Evolutionary conservation across 257 asterid genomes (phyloP).

Genomic region (Rauvolfia tetraphylla): DNA sequence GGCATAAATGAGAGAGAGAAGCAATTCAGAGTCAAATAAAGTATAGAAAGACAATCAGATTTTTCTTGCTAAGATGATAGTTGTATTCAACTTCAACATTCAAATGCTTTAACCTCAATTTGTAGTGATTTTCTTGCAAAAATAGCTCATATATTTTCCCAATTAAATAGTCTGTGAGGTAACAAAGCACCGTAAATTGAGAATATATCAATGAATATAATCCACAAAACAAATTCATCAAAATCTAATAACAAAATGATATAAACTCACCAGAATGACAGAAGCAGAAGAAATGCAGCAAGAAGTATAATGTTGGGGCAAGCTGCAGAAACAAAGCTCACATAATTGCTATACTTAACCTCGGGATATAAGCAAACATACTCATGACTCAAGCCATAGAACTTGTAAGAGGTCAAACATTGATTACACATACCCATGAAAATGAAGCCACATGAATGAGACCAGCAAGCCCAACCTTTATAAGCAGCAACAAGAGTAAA

Average conservation of each 20-base stretch:
- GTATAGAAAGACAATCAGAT: background rate
- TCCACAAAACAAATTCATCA: background rate
- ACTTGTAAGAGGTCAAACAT: background rate
- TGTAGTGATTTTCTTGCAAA: background rate
- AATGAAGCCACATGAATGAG: conserved; percentile 78
- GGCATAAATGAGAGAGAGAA: too few relatives aligned
- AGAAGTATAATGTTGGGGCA: conserved; percentile 70
- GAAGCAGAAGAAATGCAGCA: conserved; percentile 84
- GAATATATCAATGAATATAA: background rate
- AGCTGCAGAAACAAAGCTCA: conserved; percentile 55
- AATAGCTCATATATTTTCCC: background rate
- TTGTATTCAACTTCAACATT: background rate
- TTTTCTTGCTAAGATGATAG: background rate
- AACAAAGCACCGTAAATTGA: background rate
- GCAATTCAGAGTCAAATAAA: background rate
- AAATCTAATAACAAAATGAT: conserved; percentile 3
- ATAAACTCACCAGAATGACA: conserved; percentile 76
- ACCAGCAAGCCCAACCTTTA: conserved; percentile 88
- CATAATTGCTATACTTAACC: conserved; percentile 8
- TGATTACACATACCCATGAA: conserved; percentile 67
- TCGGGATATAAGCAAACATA: conserved; percentile 14
- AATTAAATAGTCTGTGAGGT: background rate
- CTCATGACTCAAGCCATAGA: background rate
- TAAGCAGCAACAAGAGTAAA: conserved; percentile 81
- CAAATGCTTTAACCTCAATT: too few relatives aligned